These are phyloP conservation scores for Penicillium chermesinum DNA, from an alignment of 495 filamentous ascomycete species.

Conservation along the genomic window DNA sequence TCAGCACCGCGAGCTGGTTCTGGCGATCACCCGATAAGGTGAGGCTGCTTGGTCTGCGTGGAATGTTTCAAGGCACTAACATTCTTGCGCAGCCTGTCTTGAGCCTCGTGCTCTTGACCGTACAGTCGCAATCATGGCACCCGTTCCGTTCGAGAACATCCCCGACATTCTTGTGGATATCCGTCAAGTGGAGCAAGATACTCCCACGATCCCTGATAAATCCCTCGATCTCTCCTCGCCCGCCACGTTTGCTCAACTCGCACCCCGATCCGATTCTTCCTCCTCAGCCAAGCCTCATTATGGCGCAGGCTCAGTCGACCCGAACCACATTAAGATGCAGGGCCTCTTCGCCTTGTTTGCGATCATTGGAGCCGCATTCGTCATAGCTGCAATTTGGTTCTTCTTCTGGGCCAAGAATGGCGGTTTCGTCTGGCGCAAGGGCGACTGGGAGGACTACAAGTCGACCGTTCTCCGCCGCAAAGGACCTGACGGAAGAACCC, in stretches of 20 bases:
- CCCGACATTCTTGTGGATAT: slow-evolving; percentile 24
- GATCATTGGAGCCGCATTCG: slow-evolving; percentile 72
- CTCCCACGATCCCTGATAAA: not conserved
- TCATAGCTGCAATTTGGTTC: slow-evolving; percentile 81
- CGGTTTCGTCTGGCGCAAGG: slow-evolving; percentile 76
- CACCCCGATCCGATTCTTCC: slow-evolving; percentile 20
- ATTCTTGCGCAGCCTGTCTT: slow-evolving; percentile 27
- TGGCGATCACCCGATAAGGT: slow-evolving; percentile 15
- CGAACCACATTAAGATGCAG: slow-evolving; percentile 74
- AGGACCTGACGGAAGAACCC: slow-evolving; percentile 78
- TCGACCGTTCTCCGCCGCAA: slow-evolving; percentile 89
- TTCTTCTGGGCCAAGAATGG: slow-evolving; percentile 98
- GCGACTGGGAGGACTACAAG: slow-evolving; percentile 98
- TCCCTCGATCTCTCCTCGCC: not conserved
- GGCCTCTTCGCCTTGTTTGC: slow-evolving; percentile 81
- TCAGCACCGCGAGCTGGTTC: slow-evolving; percentile 6
- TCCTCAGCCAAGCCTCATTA: slow-evolving; percentile 20
- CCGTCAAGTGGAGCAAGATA: slow-evolving; percentile 7
- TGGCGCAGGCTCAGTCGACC: slow-evolving; percentile 53
- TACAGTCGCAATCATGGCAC: slow-evolving; percentile 29
- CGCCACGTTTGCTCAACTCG: slow-evolving; percentile 2
- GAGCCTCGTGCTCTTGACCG: slow-evolving; percentile 38
- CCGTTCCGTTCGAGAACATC: slow-evolving; percentile 23
- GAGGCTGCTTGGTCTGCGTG: not conserved
- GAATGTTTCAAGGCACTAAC: slow-evolving; percentile 10